phyloP scores from a whole-genome alignment of 1,139 yeast genomes.

The Geotrichum klebahnii region DNA sequence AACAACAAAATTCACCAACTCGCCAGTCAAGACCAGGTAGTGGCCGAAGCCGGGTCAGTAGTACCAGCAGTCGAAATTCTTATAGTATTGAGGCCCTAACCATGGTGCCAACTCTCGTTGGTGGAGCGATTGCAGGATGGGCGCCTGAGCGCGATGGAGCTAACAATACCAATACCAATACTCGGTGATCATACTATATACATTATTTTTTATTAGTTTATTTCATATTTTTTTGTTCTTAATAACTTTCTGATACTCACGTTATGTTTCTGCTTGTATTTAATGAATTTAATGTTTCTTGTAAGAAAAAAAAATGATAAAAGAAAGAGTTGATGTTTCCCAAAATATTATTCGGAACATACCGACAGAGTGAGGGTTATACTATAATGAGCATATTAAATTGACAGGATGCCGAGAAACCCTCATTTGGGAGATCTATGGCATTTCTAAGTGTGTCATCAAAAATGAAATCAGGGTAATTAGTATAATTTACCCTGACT shows the following conservation, averaged over 20 bases:
- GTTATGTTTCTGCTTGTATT: background rate
- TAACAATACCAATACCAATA: background rate
- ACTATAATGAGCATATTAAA: no score
- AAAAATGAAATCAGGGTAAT: no score
- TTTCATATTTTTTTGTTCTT: slow-evolving; percentile 1
- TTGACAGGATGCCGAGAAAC: no score
- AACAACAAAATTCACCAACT: background rate
- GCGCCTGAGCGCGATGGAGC: slow-evolving; percentile 12
- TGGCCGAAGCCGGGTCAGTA: slow-evolving; percentile 25
- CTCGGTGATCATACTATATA: no score
- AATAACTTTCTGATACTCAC: background rate
- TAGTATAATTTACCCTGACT: no score
- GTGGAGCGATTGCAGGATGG: slow-evolving; percentile 56
- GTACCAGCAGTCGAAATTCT: slow-evolving; percentile 22
- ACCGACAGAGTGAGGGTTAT: no score
- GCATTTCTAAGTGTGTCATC: no score
- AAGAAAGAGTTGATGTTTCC: no score
- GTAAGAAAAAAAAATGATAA: no score
- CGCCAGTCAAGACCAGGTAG: background rate
- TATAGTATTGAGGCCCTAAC: slow-evolving; percentile 45
- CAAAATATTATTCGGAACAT: no score
- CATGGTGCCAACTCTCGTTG: slow-evolving; percentile 52
- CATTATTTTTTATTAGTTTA: no score
- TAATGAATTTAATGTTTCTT: background rate
- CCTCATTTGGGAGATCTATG: no score